Evolutionary conservation across 208 protist genomes (phyloP), one percentile per base, ranked within the genome.

Genomic region (Crithidia brevicula): DNA sequence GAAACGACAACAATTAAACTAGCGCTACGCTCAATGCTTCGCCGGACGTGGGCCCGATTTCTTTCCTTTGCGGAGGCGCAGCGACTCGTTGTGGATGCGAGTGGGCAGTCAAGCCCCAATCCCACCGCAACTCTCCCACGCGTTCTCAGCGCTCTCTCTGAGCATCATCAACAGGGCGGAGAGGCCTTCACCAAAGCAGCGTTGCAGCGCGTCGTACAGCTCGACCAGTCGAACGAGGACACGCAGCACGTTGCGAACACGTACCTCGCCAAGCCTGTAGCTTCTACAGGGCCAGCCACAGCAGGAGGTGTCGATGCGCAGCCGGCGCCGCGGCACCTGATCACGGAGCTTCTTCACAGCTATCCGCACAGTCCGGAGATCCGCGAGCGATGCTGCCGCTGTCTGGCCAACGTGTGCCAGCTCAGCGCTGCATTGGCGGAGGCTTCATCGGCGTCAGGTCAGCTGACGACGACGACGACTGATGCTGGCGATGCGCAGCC

Each of bases 401-500:
- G 87, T 58, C 72, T 95, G 49, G 87, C 90, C 25, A 95, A 95
- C 74, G 74, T 93, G 60, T 93, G 85, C 60, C 85, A 88, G 42
- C 77, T 92, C 18, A 52, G 54, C 42, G 45, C 63, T 18, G 58
- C n/a, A n/a, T n/a, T n/a, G n/a, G n/a, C n/a, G n/a, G n/a, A n/a
- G n/a, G n/a, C n/a, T n/a, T n/a, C n/a, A n/a, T n/a, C n/a, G n/a
- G n/a, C n/a, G n/a, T n/a, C n/a, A n/a, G n/a, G n/a, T n/a, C n/a
- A n/a, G n/a, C n/a, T n/a, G n/a, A n/a, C n/a, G n/a, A n/a, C n/a
- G n/a, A n/a, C n/a, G n/a, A n/a, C n/a, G n/a, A n/a, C n/a, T n/a
- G n/a, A n/a, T n/a, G n/a, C n/a, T n/a, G n/a, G n/a, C n/a, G n/a
- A 8, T 28, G 3, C 18, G 4, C 31, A 43, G 11, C 28, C 22